These are phyloP conservation scores for Venturia effusa DNA, from an alignment of 2,329 filamentous ascomycete species.

Conservation along the genomic window DNA sequence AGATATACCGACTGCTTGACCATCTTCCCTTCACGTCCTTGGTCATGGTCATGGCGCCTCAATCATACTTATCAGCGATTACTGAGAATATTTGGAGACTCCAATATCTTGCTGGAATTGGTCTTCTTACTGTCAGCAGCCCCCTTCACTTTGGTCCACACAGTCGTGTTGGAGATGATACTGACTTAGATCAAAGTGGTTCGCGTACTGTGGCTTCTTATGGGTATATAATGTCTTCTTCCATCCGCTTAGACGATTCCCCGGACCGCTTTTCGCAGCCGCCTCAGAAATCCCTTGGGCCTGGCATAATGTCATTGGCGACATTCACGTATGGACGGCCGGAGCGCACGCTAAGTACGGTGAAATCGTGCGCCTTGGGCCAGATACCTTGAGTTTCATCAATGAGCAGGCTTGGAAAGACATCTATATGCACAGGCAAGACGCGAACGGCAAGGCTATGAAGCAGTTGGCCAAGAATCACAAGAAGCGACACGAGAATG, in stretches of 20 bases:
- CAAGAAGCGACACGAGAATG: not conserved
- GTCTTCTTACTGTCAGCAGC: not conserved
- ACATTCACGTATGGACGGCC: not conserved
- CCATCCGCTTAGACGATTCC: slow-evolving; percentile 10
- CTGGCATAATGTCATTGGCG: not conserved
- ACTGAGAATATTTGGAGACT: not conserved
- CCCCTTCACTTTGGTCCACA: not conserved
- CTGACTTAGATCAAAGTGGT: not conserved
- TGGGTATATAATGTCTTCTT: slow-evolving; percentile 12
- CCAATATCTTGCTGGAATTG: not conserved
- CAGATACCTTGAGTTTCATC: slow-evolving; percentile 17
- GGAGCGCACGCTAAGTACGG: slow-evolving; percentile 15
- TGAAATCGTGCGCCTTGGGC: slow-evolving; percentile 17
- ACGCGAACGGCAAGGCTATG: not conserved
- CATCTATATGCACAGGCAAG: slow-evolving; percentile 17
- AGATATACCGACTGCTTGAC: not conserved
- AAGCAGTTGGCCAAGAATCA: not conserved
- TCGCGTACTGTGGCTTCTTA: not conserved
- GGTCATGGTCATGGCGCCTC: not conserved
- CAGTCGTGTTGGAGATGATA: not conserved
- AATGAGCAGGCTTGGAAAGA: slow-evolving; percentile 17
- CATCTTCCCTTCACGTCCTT: not conserved
- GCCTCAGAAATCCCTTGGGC: not conserved
- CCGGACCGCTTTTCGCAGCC: slow-evolving; percentile 5
- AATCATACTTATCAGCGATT: not conserved